Conservation (phyloP, 352 stramenopile species). For the Phytophthora cactorum region DNA sequence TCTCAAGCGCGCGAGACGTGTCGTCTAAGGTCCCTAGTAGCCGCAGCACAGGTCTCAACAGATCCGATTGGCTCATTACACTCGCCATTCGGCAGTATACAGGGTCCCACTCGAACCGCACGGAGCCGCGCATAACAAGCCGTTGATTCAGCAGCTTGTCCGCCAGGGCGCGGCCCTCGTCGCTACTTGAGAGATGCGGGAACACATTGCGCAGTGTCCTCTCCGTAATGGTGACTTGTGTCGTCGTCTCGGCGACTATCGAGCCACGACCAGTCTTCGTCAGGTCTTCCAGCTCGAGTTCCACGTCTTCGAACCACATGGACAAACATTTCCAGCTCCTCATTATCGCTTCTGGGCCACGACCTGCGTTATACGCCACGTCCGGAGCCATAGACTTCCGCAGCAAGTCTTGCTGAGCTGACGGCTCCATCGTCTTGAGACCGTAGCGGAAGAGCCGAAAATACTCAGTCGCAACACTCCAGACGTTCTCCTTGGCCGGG, state of each 20-base stretch:
- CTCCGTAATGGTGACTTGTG: conserved; percentile 11
- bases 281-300: conserved; percentile 12
- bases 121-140: conserved; percentile 2
- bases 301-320: conserved; percentile 14
- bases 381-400: conserved; percentile 1
- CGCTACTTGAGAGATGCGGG: neutral
- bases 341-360: conserved; percentile 5
- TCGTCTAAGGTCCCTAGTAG: neutral
- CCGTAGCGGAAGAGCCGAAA: conserved; percentile 1
- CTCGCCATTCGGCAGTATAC: neutral
- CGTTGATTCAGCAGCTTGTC: conserved; percentile 6
- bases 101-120: conserved; percentile 12
- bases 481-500: neutral
- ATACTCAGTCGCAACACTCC: conserved; percentile 10
- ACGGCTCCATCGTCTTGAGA: neutral
- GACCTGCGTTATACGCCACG: conserved; percentile 6
- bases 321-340: conserved; percentile 19
- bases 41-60: conserved; percentile 14
- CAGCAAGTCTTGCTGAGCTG: conserved; percentile 15
- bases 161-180: neutral
- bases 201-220: conserved; percentile 15
- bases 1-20: neutral
- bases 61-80: conserved; percentile 2
- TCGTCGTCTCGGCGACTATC: conserved; percentile 4
- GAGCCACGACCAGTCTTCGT: neutral